phyloP scores from a whole-genome alignment of 257 asterid species.

The Nicotiana paniculata region DNA sequence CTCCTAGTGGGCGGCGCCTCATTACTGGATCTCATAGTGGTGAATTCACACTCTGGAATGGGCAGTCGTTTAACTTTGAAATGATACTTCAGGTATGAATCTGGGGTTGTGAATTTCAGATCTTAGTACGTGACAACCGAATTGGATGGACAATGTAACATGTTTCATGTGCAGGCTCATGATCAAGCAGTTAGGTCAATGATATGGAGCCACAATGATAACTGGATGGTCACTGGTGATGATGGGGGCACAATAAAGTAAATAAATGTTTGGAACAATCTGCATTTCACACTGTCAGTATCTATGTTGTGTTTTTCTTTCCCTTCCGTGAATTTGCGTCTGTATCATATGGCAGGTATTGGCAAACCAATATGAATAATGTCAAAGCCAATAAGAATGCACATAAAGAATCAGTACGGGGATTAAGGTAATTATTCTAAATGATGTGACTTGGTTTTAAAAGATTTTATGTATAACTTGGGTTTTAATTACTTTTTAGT shows the following conservation, averaged over 20 bases:
- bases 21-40: conserved; percentile 99
- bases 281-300: not conserved
- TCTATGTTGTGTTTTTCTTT: not conserved
- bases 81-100: conserved; percentile 88
- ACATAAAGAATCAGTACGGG: conserved; percentile 96
- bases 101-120: conserved; percentile 2
- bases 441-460: not conserved
- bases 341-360: conserved; percentile 64
- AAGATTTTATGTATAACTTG: not conserved
- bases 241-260: conserved; percentile 98
- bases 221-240: conserved; percentile 99
- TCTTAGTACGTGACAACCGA: not conserved
- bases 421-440: conserved; percentile 54
- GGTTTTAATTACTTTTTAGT: not conserved
- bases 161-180: conserved; percentile 68
- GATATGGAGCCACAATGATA: conserved; percentile 98
- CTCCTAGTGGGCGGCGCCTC: conserved; percentile 99
- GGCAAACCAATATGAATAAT: conserved; percentile 98
- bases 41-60: conserved; percentile 98
- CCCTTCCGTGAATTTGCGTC: not conserved
- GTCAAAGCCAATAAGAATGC: conserved; percentile 95
- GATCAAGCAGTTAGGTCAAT: conserved; percentile 98
- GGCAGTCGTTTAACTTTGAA: conserved; percentile 95
- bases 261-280: conserved; percentile 15
- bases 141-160: not conserved